Evolutionary conservation across 345 rosid species (phyloP), one percentile per base, ranked within the genome.

Genomic region (Camelina hispida): DNA sequence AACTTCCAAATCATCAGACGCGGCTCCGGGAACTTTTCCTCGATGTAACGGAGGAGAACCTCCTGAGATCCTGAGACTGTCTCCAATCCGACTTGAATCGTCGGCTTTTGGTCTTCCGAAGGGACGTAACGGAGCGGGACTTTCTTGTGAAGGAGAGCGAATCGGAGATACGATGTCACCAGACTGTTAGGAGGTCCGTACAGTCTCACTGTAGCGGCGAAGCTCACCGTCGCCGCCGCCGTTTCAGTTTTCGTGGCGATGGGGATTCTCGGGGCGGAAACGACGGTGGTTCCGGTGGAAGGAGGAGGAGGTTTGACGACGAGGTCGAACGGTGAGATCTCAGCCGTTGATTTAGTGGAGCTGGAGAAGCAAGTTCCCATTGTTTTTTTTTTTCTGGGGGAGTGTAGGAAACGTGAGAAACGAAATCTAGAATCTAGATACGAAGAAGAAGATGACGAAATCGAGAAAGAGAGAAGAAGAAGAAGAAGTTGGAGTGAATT

Each of bases 131-230:
- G 83, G 53, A 85, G 80, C 12, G 81, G 50, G 6, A 81, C 70
- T 9, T 69, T 74, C 60, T 89, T 89, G 78, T 80, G 86, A 14
- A 82, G 84, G 25, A 87, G 85, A 4, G 89, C 93, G 56, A 81
- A 81, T 2, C 88, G 89, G 76, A 87, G 23, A 65, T 87, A 89
- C 3, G 76, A 46, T 0, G 89, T 81, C 63, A 69, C 62, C 1
- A 72, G 50, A 67, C 85, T 78, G 56, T 69, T 51, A 1, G 84
- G 8, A 12, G 84, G 79, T 51, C 90, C 85, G 67, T 30, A 55
- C 25, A 87, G 50, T 9, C 62, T 78, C 50, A 83, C 87, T 6
- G 82, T 52, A 8, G 80, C 9, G 71, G 85, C 1, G 48, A 66
- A 28, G 40, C 71, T 12, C 11, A 80, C 15, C 48, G 75, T 23